Evolutionary conservation across 139 green algal species (phyloP), one percentile per base, ranked within the genome.

Genomic region (Picochlorum sp.): DNA sequence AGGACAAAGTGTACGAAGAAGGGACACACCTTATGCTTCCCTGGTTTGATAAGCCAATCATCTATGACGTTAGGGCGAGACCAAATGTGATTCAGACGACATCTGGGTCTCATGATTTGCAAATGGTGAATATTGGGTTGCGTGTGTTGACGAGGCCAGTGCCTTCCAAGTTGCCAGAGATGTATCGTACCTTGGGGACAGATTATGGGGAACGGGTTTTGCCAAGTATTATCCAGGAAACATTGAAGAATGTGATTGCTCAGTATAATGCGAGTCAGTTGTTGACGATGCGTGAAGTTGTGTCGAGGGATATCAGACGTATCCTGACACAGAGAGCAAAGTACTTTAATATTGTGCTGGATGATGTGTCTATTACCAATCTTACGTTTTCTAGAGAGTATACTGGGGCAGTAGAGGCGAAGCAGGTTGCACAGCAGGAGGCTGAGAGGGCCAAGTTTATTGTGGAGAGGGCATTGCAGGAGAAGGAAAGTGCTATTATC

Each of bases 291-390:
- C 85, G 94, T 70, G 90, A 99, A 83, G 87, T 90, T 23, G 89
- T 96, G 15, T 87, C 69, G 65, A 77, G 86, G 28, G 92, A 98
- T 76, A 98, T 99, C 68, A 81, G 89, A 6, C 70, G 86, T 4
- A 92, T 95, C 38, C 80, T 99, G 52, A 88, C 85, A 13, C 80
- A 96, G 74, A 81, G 94, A 4, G 94, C 92, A 5, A 60, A 58
- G 15, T 83, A 83, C 67, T 99, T 99, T 79, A 90, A 97, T 79
- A 94, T 99, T n/a, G 68, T 94, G 20, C 69, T 99, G 37, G 94
- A 99, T 49, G 94, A 99, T 67, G 94, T 99, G 45, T 98, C 94
- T 57, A 98, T 99, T 80, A 99, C 93, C 51, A 65, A 98, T 49
- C 83, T 99, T 18, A 97, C 87, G 20, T 99, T 99, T 83, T 84